Evolutionary conservation across 768 basidiomycete species (phyloP).

Genomic region (Coprinopsis strossmayeri): DNA sequence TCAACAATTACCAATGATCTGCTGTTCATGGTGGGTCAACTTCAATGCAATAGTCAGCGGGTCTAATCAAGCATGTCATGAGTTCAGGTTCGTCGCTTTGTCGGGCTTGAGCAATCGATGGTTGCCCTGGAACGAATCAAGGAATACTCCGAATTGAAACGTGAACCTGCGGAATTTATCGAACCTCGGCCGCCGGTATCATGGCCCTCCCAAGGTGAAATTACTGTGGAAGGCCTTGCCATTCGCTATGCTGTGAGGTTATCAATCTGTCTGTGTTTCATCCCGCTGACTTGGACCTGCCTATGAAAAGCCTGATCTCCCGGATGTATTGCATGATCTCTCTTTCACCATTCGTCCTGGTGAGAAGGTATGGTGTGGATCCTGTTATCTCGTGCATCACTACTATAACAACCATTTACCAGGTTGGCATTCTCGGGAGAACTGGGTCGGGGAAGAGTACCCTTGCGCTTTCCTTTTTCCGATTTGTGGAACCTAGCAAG

Average conservation of each 20-base stretch:
- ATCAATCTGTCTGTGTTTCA: not conserved
- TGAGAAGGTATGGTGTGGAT: constrained; percentile 59
- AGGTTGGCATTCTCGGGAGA: constrained; percentile 68
- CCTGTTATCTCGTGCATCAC: not conserved
- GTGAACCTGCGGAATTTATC: constrained; percentile 77
- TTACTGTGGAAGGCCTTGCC: constrained; percentile 68
- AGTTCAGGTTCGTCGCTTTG: constrained; percentile 64
- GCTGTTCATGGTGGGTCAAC: constrained; percentile 54
- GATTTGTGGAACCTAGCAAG: constrained; percentile 75
- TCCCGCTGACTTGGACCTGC: not conserved
- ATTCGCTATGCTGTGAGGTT: constrained; percentile 63
- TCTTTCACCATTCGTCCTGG: constrained; percentile 68
- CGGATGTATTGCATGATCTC: constrained; percentile 75
- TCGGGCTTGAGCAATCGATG: constrained; percentile 90
- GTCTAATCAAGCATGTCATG: not conserved
- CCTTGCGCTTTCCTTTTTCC: constrained; percentile 79
- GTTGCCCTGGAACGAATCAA: constrained; percentile 86
- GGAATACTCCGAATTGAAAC: constrained; percentile 76
- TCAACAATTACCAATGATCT: constrained; percentile 69
- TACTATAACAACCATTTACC: not conserved
- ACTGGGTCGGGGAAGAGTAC: constrained; percentile 80
- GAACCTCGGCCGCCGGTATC: constrained; percentile 76
- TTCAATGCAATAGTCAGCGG: not conserved
- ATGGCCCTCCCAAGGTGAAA: constrained; percentile 71
- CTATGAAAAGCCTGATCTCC: constrained; percentile 64